phyloP scores from a whole-genome alignment of 1,139 yeast genomes.

The Protomyces inundatus region DNA sequence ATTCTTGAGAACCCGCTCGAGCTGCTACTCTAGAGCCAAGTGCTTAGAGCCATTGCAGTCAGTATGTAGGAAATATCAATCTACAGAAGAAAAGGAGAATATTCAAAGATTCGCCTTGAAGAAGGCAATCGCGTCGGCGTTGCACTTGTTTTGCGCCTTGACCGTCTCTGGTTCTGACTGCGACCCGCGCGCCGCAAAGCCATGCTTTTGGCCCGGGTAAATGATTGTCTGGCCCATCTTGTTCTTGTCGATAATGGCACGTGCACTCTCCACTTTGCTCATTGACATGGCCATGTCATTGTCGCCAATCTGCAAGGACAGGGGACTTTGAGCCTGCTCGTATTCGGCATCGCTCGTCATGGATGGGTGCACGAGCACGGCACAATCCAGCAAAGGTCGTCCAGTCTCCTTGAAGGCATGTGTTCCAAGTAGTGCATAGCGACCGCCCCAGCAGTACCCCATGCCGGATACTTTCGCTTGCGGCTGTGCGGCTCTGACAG shows the following conservation, averaged over 20 bases:
- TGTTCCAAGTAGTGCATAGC: conserved; percentile 22
- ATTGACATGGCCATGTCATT: conserved; percentile 17
- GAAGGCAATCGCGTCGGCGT: not conserved
- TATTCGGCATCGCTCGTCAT: conserved; percentile 27
- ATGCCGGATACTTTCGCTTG: conserved; percentile 24
- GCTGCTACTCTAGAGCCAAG: conserved; percentile 57
- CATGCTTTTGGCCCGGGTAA: conserved; percentile 29
- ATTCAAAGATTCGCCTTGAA: not conserved
- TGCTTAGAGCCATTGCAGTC: too few relatives aligned
- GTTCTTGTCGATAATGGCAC: conserved; percentile 5
- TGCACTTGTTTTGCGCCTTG: not conserved
- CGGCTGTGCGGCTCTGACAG: not conserved
- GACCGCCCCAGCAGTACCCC: conserved; percentile 32
- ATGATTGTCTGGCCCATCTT: conserved; percentile 20
- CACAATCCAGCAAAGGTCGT: conserved; percentile 10
- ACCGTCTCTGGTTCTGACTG: not conserved
- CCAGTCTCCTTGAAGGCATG: not conserved
- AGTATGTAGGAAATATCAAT: not conserved
- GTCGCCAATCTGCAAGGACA: conserved; percentile 26
- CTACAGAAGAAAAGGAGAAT: not conserved
- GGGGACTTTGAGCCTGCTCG: conserved; percentile 20
- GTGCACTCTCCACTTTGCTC: conserved; percentile 4
- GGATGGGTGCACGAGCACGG: conserved; percentile 28
- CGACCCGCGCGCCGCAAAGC: conserved; percentile 23
- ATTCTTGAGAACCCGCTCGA: conserved; percentile 94